A percentile compares a stretch with the other conserved stretches of the same genome.
Conservation (phyloP, 345 rosid species). For the Brassica napus region DNA sequence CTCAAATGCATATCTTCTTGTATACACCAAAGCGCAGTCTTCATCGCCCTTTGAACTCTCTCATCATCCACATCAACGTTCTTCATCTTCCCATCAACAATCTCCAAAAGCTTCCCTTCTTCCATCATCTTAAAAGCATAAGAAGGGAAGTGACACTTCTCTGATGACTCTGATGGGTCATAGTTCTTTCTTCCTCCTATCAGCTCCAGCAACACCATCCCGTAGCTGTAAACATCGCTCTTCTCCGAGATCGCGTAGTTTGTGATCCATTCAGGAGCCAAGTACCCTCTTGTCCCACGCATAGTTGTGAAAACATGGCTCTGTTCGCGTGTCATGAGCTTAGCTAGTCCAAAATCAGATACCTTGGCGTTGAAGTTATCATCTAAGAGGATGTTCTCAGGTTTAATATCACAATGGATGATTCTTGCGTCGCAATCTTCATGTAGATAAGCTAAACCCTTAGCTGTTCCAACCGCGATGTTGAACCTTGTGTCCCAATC, state of each 20-base stretch:
- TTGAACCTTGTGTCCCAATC: slow-evolving; percentile 79
- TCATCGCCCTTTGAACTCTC: slow-evolving; percentile 53
- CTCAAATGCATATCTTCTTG: slow-evolving; percentile 84
- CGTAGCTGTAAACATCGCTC: slow-evolving; percentile 90
- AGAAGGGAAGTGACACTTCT: slow-evolving; percentile 84
- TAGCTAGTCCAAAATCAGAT: slow-evolving; percentile 92
- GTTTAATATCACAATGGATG: slow-evolving; percentile 90
- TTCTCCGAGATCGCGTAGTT: slow-evolving; percentile 93
- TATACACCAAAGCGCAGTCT: slow-evolving; percentile 90
- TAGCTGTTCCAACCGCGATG: slow-evolving; percentile 82
- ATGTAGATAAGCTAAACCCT: slow-evolving; percentile 90
- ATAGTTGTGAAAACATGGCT: slow-evolving; percentile 90
- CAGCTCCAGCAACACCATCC: slow-evolving; percentile 83
- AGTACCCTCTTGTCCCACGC: slow-evolving; percentile 91
- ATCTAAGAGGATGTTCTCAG: slow-evolving; percentile 86
- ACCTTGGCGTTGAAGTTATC: slow-evolving; percentile 80
- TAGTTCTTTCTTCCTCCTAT: slow-evolving; percentile 88
- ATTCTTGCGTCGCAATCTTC: slow-evolving; percentile 85
- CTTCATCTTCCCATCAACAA: slow-evolving; percentile 61
- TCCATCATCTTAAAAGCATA: slow-evolving; percentile 89
- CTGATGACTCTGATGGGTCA: slow-evolving; percentile 55
- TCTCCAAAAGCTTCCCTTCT: slow-evolving; percentile 70
- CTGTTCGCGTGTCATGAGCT: slow-evolving; percentile 89
- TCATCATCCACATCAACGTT: slow-evolving; percentile 48
- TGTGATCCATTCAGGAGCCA: slow-evolving; percentile 96